These are phyloP conservation scores for Zalerion maritima DNA, from an alignment of 495 filamentous ascomycete species.

Conservation along the genomic window DNA sequence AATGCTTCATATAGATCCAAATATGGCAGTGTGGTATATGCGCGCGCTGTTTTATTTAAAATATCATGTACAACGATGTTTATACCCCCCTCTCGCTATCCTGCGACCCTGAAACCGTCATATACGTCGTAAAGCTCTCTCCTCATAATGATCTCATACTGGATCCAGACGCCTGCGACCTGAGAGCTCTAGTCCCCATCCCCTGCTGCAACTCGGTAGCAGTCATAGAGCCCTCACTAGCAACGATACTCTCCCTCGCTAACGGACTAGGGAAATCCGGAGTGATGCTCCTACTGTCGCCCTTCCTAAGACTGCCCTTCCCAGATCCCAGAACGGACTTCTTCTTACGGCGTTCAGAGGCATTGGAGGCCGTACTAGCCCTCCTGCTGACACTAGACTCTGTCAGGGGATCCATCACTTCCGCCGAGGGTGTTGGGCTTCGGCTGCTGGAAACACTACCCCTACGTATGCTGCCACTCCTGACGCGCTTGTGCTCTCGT, in stretches of 20 bases:
- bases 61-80: too few species aligned
- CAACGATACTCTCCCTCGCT: conserved; percentile 30
- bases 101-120: too few species aligned
- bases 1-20: too few species aligned
- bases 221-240: conserved; percentile 10
- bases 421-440: conserved; percentile 32
- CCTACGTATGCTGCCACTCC: conserved; percentile 33
- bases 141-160: too few species aligned
- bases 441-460: conserved; percentile 30
- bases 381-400: conserved; percentile 17
- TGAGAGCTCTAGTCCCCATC: conserved; percentile 3
- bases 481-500: conserved; percentile 27
- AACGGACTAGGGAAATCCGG: conserved; percentile 37
- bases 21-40: too few species aligned
- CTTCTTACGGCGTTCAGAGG: conserved; percentile 36
- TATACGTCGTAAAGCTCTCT: too few species aligned
- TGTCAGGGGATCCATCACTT: conserved; percentile 22
- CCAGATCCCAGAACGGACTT: conserved; percentile 19
- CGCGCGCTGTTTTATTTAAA: too few species aligned
- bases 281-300: conserved; percentile 33
- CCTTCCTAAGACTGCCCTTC: conserved; percentile 20
- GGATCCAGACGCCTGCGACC: too few species aligned
- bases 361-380: conserved; percentile 29
- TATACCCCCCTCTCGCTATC: too few species aligned
- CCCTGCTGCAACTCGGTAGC: conserved; percentile 1